Percentiles rank a stretch among this genome's conserved stretches.
phyloP scores from a whole-genome alignment of 768 basidiomycete genomes.

The Candolleomyces aberdarensis region DNA sequence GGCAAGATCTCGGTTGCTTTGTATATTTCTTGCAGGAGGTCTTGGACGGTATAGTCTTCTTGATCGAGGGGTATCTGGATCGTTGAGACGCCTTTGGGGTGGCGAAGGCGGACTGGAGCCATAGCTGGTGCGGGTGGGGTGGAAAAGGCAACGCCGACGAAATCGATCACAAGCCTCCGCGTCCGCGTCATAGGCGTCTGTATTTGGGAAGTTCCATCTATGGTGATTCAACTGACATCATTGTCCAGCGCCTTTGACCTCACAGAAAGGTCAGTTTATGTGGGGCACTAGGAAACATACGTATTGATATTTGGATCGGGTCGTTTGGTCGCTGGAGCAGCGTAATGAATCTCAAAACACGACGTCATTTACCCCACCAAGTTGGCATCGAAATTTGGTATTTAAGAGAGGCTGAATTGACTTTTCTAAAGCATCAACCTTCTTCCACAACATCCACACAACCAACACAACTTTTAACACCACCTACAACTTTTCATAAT shows the following conservation, averaged over 20 bases:
- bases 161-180: no score
- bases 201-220: neutral
- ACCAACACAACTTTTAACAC: neutral
- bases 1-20: constrained; percentile 66
- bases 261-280: no score
- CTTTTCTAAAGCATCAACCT: neutral
- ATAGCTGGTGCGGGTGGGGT: constrained; percentile 30
- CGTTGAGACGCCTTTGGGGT: constrained; percentile 81
- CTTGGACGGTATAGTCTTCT: constrained; percentile 58
- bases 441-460: neutral
- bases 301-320: no score
- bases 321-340: no score
- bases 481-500: constrained; percentile 27
- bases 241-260: no score
- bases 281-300: no score
- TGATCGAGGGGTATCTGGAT: constrained; percentile 62
- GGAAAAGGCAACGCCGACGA: neutral
- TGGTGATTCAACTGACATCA: no score
- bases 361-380: neutral
- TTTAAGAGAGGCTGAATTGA: neutral
- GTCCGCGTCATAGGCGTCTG: neutral
- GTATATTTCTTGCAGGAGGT: constrained; percentile 74
- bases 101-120: constrained; percentile 76
- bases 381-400: neutral
- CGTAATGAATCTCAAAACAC: neutral